phyloP scores from a whole-genome alignment of 306 rosid species.

The Morella rubra region DNA sequence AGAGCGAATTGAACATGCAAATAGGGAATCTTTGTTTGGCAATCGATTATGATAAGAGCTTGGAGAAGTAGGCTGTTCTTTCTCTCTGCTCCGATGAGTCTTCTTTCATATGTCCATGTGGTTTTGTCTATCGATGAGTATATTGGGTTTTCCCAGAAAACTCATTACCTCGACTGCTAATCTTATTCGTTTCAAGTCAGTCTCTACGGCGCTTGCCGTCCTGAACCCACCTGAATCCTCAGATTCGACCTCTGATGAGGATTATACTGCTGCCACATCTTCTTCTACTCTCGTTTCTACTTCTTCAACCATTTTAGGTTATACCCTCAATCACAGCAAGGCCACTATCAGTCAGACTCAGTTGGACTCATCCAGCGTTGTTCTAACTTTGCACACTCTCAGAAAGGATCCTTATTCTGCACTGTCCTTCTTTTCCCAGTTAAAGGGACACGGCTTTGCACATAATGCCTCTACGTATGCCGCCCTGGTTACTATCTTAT shows the following conservation, averaged over 20 bases:
- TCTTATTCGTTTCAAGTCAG: constrained; percentile 7
- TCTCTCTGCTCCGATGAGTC: neutral
- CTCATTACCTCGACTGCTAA: neutral
- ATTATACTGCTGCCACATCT: constrained; percentile 7
- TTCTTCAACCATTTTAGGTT: neutral
- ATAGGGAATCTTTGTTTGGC: too few species aligned
- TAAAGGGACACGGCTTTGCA: constrained; percentile 42
- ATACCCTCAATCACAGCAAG: neutral
- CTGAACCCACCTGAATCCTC: constrained; percentile 14
- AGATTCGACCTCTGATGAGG: constrained; percentile 4
- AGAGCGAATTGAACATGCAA: too few species aligned
- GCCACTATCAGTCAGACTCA: neutral
- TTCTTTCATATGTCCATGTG: constrained; percentile 14
- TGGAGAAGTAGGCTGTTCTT: neutral
- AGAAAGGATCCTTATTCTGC: constrained; percentile 51
- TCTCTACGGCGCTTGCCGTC: constrained; percentile 35
- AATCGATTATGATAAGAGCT: neutral
- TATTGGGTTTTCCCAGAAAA: neutral
- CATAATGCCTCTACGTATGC: constrained; percentile 52
- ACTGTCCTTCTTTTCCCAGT: constrained; percentile 41
- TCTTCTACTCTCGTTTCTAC: neutral
- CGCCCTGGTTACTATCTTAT: constrained; percentile 50
- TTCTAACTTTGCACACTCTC: constrained; percentile 37
- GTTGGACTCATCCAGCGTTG: constrained; percentile 32
- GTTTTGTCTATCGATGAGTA: constrained; percentile 13